Base-by-base conservation (phyloP, 805 yeast genomes). In the Candida jianshihensis region DNA sequence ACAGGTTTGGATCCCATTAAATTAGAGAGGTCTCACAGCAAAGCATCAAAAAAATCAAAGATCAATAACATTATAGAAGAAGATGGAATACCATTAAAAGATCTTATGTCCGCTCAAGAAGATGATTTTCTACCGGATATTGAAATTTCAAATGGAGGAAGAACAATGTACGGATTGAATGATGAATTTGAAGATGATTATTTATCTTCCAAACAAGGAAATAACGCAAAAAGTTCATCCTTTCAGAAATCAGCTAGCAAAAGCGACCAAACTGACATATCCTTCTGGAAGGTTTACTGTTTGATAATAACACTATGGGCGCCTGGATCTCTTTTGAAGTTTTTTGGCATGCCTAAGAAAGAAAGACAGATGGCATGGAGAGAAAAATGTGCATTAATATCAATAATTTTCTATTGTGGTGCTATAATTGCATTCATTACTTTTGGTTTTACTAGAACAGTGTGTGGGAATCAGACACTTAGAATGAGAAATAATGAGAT, bases 301-400 rank as follows among this genome's bases (percentile, higher is more conserved):
- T 75, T 77, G 46, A 48, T 73, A 8, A 63, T 92, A 25, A 89
- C 98, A 0, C 87, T 87, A 57, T 90, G 96, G 92, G 94, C 95
- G 3, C 95, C 97, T 1, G 73, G 81, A 3, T 80, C 88, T 0
- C 43, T 87, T 24, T 61, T 88, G 49, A 64, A 63, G 30, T 57
- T 84, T 30, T 82, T 76, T 59, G 97, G 97, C 3, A 71, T 90
- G 71, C 71, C 73, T 24, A 77, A 82, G 16, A 75, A 77, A 47
- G 89, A 79, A 30, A 75, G 95, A 41, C 97, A 89, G 56, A 76
- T 78, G 67, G 97, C 97, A 0, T 92, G 98, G 98, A 73, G 98
- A 53, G 98, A 92, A 54, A 90, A 90, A 54, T 82, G 89, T 37
- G 97, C 87, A 2, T 68, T 92, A 30, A 67, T 90, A 30, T 71